A percentile compares a stretch with the other conserved stretches of the same genome.
Conservation (phyloP, 305 asterid species). For the Plantago coronopus region DNA sequence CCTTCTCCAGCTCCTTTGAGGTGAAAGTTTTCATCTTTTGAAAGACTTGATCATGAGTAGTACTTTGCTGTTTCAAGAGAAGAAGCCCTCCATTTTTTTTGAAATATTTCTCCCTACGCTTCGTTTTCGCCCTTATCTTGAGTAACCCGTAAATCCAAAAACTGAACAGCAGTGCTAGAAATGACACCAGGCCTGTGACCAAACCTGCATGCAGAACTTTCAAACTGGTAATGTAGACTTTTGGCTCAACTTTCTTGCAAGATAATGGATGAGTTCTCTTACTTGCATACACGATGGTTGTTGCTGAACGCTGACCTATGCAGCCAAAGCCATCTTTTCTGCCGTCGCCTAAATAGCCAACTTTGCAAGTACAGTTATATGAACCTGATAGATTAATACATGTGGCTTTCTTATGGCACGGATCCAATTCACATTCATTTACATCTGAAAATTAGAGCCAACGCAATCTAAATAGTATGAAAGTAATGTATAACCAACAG, state of each 20-base stretch:
- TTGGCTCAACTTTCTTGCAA: neutral
- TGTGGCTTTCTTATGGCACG: constrained; percentile 23
- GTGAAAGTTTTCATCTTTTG: neutral
- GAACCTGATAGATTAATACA: constrained; percentile 28
- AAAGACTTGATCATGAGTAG: neutral
- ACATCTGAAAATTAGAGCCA: constrained; percentile 22
- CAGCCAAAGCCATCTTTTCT: constrained; percentile 24
- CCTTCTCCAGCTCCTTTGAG: neutral
- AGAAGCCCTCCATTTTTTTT: constrained; percentile 8
- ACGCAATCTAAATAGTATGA: too few species aligned
- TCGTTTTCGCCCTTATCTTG: neutral
- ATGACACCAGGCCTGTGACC: neutral
- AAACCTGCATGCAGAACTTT: neutral
- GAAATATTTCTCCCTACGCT: neutral
- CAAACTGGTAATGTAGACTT: neutral
- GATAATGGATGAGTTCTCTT: neutral
- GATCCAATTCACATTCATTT: constrained; percentile 25
- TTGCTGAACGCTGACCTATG: constrained; percentile 16
- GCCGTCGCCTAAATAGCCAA: constrained; percentile 23
- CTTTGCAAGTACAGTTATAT: constrained; percentile 28
- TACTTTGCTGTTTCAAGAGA: constrained; percentile 4
- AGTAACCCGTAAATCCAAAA: constrained; percentile 3
- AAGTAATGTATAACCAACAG: neutral
- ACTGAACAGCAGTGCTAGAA: neutral
- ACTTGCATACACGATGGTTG: constrained; percentile 21